phyloP scores from a whole-genome alignment of 75 land plant genomes.

The Cunninghamia lanceolata region DNA sequence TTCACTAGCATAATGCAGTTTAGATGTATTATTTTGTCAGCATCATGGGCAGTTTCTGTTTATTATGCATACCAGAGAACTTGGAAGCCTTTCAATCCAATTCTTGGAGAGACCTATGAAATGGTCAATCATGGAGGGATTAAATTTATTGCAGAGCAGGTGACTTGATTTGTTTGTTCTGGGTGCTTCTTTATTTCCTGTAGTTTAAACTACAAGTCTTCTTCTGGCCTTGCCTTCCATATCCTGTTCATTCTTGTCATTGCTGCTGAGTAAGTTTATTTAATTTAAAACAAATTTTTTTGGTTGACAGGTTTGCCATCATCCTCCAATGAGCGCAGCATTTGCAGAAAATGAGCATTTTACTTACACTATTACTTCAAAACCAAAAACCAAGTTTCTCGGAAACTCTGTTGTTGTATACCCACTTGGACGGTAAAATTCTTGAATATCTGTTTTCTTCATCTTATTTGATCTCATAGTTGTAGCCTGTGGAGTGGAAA shows the following conservation, averaged over 20 bases:
- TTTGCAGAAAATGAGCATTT: constrained; percentile 99
- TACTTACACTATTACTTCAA: constrained; percentile 89
- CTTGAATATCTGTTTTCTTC: constrained; percentile 4
- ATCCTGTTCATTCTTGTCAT: background rate
- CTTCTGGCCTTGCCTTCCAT: background rate
- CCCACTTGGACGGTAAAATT: constrained; percentile 89
- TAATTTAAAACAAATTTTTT: background rate
- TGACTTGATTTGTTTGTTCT: constrained; percentile 17
- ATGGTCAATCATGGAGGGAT: constrained; percentile 90
- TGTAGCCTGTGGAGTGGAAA: background rate
- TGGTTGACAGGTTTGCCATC: constrained; percentile 83
- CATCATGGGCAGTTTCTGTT: constrained; percentile 89
- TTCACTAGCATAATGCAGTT: background rate
- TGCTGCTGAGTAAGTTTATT: background rate
- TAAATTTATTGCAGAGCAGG: constrained; percentile 92
- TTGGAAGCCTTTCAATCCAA: constrained; percentile 99
- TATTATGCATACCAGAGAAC: constrained; percentile 85
- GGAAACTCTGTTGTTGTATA: constrained; percentile 97
- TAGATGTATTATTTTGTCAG: constrained; percentile 35
- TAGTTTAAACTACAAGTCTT: background rate
- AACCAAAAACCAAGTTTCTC: constrained; percentile 90
- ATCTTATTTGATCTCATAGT: background rate
- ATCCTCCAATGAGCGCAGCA: constrained; percentile 97
- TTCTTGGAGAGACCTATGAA: constrained; percentile 97
- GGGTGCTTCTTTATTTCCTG: background rate